These are phyloP conservation scores for Aspergillus hancockii DNA, from an alignment of 495 filamentous ascomycete genomes.

Conservation along the genomic window DNA sequence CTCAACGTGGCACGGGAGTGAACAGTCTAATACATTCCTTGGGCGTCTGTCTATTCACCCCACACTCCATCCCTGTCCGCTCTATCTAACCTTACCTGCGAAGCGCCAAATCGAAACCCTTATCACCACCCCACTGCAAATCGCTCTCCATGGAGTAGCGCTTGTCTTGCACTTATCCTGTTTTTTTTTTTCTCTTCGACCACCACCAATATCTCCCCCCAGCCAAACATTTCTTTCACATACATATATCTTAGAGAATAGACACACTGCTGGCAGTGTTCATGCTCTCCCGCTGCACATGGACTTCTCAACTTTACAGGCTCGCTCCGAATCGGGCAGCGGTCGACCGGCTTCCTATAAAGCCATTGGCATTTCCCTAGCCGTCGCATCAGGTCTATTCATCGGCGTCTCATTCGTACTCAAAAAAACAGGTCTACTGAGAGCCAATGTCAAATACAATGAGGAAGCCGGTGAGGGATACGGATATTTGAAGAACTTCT, in stretches of 20 bases:
- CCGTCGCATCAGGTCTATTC: slow-evolving; percentile 86
- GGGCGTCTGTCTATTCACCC: slow-evolving; percentile 4
- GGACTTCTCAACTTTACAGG: slow-evolving; percentile 53
- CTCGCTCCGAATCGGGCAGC: slow-evolving; percentile 41
- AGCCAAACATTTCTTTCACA: slow-evolving; percentile 3
- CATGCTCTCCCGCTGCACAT: slow-evolving; percentile 30
- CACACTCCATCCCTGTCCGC: not conserved
- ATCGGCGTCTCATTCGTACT: slow-evolving; percentile 95
- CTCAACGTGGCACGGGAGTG: not conserved
- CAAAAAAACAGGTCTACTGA: slow-evolving; percentile 89
- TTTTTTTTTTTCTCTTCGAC: not conserved
- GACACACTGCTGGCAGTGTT: slow-evolving; percentile 9
- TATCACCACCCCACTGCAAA: not conserved
- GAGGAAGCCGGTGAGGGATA: slow-evolving; percentile 97
- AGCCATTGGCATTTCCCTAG: slow-evolving; percentile 81
- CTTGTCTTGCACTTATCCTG: not conserved
- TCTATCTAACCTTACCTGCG: not conserved
- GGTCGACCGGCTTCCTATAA: slow-evolving; percentile 71
- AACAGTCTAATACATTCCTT: not conserved
- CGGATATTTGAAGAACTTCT: slow-evolving; percentile 93
- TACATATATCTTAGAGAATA: not conserved
- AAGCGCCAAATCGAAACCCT: not conserved
- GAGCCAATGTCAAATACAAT: slow-evolving; percentile 93
- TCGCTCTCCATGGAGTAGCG: slow-evolving; percentile 2
- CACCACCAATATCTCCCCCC: not conserved